phyloP scores from a whole-genome alignment of 176 grass and related monocot genomes.

The Paspalum notatum region DNA sequence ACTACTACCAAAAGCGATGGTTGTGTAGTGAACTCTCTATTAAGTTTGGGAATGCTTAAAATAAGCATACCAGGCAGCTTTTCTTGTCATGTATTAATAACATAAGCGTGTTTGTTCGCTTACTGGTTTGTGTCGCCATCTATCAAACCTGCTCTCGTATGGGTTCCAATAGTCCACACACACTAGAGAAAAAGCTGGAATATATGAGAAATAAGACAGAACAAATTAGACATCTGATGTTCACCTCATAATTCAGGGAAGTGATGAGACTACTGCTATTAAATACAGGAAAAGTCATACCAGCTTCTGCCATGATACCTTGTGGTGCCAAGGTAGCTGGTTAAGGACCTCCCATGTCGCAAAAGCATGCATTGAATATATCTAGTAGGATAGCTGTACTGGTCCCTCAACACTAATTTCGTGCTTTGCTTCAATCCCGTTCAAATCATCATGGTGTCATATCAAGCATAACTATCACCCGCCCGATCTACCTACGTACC shows the following conservation, averaged over 20 bases:
- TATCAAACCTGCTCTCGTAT: slow-evolving; percentile 46
- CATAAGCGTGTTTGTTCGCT: slow-evolving; percentile 25
- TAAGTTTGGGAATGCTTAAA: slow-evolving; percentile 45
- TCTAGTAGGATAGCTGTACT: slow-evolving; percentile 63
- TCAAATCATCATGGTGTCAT: slow-evolving; percentile 40
- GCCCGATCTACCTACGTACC: slow-evolving; percentile 69
- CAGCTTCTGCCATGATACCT: slow-evolving; percentile 37
- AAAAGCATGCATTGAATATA: slow-evolving; percentile 80
- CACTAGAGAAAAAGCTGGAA: slow-evolving; percentile 25
- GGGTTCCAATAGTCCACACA: slow-evolving; percentile 22
- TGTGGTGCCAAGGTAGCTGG: slow-evolving; percentile 51
- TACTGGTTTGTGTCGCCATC: slow-evolving; percentile 35
- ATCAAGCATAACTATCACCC: slow-evolving; percentile 43
- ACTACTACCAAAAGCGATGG: slow-evolving; percentile 35
- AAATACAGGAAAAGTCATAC: slow-evolving; percentile 47
- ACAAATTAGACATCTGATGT: slow-evolving; percentile 49
- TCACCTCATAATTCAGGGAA: slow-evolving; percentile 36
- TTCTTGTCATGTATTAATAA: slow-evolving; percentile 43
- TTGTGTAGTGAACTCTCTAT: slow-evolving; percentile 15
- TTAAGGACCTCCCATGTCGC: slow-evolving; percentile 66
- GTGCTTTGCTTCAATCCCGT: slow-evolving; percentile 48
- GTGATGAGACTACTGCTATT: slow-evolving; percentile 38
- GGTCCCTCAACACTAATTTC: slow-evolving; percentile 61
- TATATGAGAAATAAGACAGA: slow-evolving; percentile 45
- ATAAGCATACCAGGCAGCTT: slow-evolving; percentile 28